Base-by-base conservation (phyloP, 1,284 basidiomycete genomes). In the Tetrapyrgos nigripes region DNA sequence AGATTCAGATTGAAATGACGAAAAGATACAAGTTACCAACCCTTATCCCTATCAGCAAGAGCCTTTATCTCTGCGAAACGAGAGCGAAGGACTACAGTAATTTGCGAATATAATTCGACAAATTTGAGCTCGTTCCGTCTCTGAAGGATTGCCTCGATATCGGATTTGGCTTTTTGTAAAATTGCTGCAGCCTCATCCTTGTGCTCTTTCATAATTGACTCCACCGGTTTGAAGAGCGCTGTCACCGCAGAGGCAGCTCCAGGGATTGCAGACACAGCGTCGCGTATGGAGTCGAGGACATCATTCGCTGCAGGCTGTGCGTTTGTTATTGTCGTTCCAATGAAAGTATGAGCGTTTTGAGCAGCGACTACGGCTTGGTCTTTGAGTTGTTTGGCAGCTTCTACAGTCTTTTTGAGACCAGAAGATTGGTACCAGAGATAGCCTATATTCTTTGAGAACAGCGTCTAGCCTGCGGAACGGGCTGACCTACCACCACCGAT, bases 171-270 rank as follows among this genome's bases (percentile, higher is more conserved):
- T 29, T 71, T 70, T 45, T 71, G 66, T 40, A 81, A 65, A 60
- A 82, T 75, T 53, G 71, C 66, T 59, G 76, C 68, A 45, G 79
- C 74, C 58, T 80, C 78, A 13, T 77, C 75, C 11, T 77, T 74
- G 62, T 83, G 80, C 52, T 71, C 71, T 31, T 76, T 71, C 50
- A 72, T 72, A 28, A 82, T 66, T 45, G 73, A 61, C 57, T 82
- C 80, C 49, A 83, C 67, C 29, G 75, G 68, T 62, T 80, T 76
- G 63, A 83, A 82, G 1, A 73, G 70, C 28, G 71, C 66, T 66
- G 83, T 79, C 60, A 83, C 68, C 60, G 76, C 74, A n/a, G 66
- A 55, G 4, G 70, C 66, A 14, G 75, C 77, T 6, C 82, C 82
- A 3, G 81, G 82, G 61, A 78, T 60, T 31, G 66, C 69, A 35